phyloP scores from a whole-genome alignment of 2,329 filamentous ascomycete species.

The Fusarium humuli region DNA sequence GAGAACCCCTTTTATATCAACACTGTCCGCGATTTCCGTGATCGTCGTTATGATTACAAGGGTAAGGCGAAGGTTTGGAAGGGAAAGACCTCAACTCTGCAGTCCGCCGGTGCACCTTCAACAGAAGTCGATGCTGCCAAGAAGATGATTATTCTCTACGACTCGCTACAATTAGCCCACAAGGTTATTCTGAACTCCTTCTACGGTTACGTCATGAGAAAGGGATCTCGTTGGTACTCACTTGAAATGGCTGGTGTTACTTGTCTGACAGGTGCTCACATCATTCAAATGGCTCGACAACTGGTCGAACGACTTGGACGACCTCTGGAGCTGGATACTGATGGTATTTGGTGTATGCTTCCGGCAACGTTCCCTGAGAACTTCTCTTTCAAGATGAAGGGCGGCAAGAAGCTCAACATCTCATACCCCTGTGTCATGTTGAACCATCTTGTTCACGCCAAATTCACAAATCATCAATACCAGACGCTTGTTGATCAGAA shows the following conservation, averaged over 20 bases:
- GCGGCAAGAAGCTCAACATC: constrained; percentile 95
- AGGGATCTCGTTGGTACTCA: constrained; percentile 98
- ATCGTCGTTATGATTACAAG: constrained; percentile 98
- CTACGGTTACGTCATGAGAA: constrained; percentile 99
- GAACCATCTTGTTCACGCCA: constrained; percentile 94
- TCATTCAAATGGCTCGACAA: constrained; percentile 95
- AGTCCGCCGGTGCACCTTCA: constrained; percentile 80
- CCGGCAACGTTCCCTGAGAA: constrained; percentile 97
- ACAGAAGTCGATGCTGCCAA: constrained; percentile 91
- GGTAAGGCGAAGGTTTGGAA: constrained; percentile 99
- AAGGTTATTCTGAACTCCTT: constrained; percentile 99
- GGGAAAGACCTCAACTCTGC: constrained; percentile 89
- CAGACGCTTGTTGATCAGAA: constrained; percentile 85
- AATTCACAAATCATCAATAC: constrained; percentile 98
- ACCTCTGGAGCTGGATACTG: constrained; percentile 93
- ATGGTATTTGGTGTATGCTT: constrained; percentile 99
- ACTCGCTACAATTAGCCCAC: constrained; percentile 95
- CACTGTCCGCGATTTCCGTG: constrained; percentile 94
- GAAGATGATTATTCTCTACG: constrained; percentile 98
- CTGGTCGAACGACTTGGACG: constrained; percentile 93
- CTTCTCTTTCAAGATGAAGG: constrained; percentile 92
- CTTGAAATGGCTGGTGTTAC: constrained; percentile 99
- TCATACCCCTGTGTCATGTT: constrained; percentile 99
- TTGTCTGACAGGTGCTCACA: constrained; percentile 93
- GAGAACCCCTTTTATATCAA: constrained; percentile 99